Conservation (phyloP, 1,139 yeast genomes). For the Debaryomyces sp. region DNA sequence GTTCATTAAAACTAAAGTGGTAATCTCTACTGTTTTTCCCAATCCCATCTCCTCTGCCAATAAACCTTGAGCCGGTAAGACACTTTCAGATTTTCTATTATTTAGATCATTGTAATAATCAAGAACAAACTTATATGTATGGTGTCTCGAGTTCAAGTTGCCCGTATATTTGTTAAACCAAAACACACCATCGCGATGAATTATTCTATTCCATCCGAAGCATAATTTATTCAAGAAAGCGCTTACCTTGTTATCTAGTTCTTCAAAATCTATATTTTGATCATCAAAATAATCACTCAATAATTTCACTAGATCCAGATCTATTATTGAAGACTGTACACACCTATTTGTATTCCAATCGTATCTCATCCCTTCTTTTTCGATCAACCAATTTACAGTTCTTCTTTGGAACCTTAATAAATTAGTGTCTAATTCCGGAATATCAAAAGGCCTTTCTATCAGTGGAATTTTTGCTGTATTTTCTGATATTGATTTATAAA, state of each 20-base stretch:
- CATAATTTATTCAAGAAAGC: conserved; percentile 38
- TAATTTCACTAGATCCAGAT: conserved; percentile 11
- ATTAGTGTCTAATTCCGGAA: conserved; percentile 53
- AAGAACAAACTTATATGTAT: conserved; percentile 30
- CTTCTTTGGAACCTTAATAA: conserved; percentile 62
- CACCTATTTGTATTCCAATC: conserved; percentile 29
- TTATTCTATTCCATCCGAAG: conserved; percentile 55
- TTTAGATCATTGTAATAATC: conserved; percentile 19
- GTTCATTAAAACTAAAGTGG: conserved; percentile 65
- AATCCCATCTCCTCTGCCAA: conserved; percentile 96
- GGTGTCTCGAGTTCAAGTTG: conserved; percentile 39
- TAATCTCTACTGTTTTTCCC: conserved; percentile 88
- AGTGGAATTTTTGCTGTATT: conserved; percentile 28
- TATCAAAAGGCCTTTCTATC: conserved; percentile 26
- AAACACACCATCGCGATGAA: conserved; percentile 17
- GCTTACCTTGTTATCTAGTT: conserved; percentile 18
- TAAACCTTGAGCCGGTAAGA: conserved; percentile 62
- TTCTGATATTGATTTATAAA: conserved; percentile 39
- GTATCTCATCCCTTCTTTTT: conserved; percentile 56
- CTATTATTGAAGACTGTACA: conserved; percentile 19
- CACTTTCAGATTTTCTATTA: conserved; percentile 15
- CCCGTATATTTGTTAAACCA: conserved; percentile 58
- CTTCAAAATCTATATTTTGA: conserved; percentile 8
- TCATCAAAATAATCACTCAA: neutral
- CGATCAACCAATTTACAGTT: conserved; percentile 66